phyloP scores from a whole-genome alignment of 441 rosid species.

The Hypseocharis bilobata region DNA sequence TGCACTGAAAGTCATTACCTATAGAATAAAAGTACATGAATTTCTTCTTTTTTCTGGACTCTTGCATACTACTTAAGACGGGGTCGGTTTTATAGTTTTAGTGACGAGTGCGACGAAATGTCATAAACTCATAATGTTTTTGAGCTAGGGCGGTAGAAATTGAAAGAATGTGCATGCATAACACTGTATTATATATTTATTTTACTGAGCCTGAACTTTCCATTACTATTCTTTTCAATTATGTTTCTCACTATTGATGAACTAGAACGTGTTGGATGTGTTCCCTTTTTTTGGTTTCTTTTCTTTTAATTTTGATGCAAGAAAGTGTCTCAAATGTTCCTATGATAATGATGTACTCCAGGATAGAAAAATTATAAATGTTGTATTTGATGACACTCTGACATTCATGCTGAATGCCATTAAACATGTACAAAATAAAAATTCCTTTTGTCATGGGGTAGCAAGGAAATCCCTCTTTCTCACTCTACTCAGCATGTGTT shows the following conservation, averaged over 20 bases:
- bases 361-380: neutral
- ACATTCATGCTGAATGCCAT: neutral
- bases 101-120: neutral
- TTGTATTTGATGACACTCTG: neutral
- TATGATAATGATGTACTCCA: neutral
- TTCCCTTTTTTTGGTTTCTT: too few relatives aligned
- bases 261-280: too few relatives aligned
- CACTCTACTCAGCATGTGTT: neutral
- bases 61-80: too few relatives aligned
- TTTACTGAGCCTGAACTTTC: too few relatives aligned
- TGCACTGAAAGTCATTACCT: too few relatives aligned
- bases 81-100: too few relatives aligned
- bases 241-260: too few relatives aligned
- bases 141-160: neutral
- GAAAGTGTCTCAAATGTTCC: neutral
- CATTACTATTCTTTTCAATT: neutral
- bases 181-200: neutral
- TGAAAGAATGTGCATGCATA: neutral
- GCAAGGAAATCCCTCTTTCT: neutral
- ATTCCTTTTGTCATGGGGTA: neutral
- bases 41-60: too few relatives aligned
- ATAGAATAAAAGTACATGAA: too few relatives aligned
- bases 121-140: neutral
- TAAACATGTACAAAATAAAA: neutral
- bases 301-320: neutral